Conservation (phyloP, 331 rosid species). For the Quercus phellos region DNA sequence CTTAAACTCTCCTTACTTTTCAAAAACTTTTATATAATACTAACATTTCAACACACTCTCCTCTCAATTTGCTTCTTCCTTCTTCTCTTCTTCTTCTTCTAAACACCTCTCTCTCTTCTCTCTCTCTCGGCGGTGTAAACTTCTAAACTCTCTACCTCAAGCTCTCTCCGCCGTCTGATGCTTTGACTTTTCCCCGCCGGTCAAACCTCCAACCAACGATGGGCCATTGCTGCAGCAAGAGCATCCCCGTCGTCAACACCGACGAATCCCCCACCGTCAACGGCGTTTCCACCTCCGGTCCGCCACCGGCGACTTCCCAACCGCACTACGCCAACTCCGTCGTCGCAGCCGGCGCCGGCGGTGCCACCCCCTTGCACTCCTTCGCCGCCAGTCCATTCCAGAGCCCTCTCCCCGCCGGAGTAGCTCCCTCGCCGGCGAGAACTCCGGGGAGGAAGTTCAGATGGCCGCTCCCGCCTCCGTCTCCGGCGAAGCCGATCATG, state of each 20-base stretch:
- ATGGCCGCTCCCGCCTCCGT: conserved; percentile 94
- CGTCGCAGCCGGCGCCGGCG: neutral
- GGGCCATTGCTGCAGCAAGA: conserved; percentile 86
- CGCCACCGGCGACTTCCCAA: neutral
- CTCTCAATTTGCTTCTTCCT: neutral
- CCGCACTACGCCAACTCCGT: neutral
- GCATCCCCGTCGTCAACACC: conserved; percentile 45
- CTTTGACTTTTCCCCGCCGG: conserved; percentile 30
- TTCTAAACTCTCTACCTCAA: conserved; percentile 26
- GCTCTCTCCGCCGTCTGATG: conserved; percentile 23
- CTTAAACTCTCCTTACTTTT: conserved; percentile 23
- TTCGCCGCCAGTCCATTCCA: conserved; percentile 56
- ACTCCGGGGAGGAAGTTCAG: conserved; percentile 89
- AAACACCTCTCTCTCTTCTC: too few species aligned
- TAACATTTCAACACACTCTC: conserved; percentile 8
- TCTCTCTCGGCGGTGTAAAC: neutral
- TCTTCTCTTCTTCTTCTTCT: neutral
- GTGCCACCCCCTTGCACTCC: conserved; percentile 55
- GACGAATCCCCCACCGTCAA: conserved; percentile 24
- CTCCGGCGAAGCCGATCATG: conserved; percentile 96
- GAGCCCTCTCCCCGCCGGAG: conserved; percentile 77
- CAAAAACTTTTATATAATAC: conserved; percentile 1
- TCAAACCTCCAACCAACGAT: conserved; percentile 14
- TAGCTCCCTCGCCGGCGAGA: conserved; percentile 85
- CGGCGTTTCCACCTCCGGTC: conserved; percentile 20